phyloP scores from a whole-genome alignment of 805 yeast genomes.

The Yamadazyma insecticola region DNA sequence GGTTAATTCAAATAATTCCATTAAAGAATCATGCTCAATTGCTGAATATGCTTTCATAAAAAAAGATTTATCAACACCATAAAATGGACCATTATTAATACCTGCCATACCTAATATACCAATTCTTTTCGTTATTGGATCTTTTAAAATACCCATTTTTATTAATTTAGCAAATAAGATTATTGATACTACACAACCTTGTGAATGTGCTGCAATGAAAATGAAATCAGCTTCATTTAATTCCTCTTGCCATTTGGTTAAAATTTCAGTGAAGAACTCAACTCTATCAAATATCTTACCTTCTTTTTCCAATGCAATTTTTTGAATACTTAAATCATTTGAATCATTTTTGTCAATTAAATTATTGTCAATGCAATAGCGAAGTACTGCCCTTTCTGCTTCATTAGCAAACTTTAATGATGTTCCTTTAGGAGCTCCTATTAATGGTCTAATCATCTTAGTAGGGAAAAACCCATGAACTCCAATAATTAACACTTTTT shows the following conservation, averaged over 20 bases:
- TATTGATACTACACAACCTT: conserved; percentile 90
- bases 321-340: conserved; percentile 55
- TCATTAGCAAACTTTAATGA: conserved; percentile 86
- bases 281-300: conserved; percentile 88
- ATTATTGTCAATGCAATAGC: conserved; percentile 50
- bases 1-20: conserved; percentile 86
- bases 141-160: conserved; percentile 45
- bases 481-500: conserved; percentile 77
- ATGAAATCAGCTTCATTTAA: conserved; percentile 72
- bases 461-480: conserved; percentile 97
- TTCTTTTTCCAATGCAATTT: conserved; percentile 90
- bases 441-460: conserved; percentile 72
- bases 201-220: conserved; percentile 93
- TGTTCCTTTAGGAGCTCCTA: conserved; percentile 97
- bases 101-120: conserved; percentile 95
- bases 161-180: conserved; percentile 71
- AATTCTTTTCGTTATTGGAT: conserved; percentile 41
- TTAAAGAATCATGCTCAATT: conserved; percentile 80
- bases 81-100: conserved; percentile 88
- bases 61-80: conserved; percentile 79
- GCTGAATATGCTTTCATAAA: conserved; percentile 86
- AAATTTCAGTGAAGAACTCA: conserved; percentile 66
- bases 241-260: conserved; percentile 62
- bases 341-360: conserved; percentile 29
- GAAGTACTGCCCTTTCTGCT: conserved; percentile 71